These are phyloP conservation scores for Neofusicoccum umdonicola DNA, from an alignment of 2,329 filamentous ascomycete species.

Conservation along the genomic window DNA sequence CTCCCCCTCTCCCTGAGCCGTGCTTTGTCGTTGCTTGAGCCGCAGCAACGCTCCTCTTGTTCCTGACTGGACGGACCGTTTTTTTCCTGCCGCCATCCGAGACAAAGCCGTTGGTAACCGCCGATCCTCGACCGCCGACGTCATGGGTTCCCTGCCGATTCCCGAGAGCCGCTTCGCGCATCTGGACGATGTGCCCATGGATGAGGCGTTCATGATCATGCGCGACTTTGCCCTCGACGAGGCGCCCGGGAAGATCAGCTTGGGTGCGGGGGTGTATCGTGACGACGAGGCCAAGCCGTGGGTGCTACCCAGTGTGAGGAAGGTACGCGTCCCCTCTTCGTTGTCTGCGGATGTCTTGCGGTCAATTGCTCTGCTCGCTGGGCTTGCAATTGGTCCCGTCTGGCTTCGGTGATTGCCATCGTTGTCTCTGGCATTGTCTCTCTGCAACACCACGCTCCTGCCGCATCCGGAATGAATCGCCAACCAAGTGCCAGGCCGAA, in stretches of 20 bases:
- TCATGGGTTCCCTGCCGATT: slow-evolving; percentile 15
- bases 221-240: slow-evolving; percentile 17
- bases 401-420: neutral
- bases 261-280: slow-evolving; percentile 42
- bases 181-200: slow-evolving; percentile 9
- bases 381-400: neutral
- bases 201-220: slow-evolving; percentile 18
- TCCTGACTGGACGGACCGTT: neutral
- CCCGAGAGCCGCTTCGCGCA: slow-evolving; percentile 14
- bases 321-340: slow-evolving; percentile 5
- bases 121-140: neutral
- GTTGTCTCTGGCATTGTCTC: neutral
- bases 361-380: too few relatives aligned
- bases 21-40: neutral
- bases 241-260: slow-evolving; percentile 37
- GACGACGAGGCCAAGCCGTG: slow-evolving; percentile 38
- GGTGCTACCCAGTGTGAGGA: slow-evolving; percentile 36
- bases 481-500: slow-evolving; percentile 19
- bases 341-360: too few relatives aligned
- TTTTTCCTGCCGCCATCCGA: neutral
- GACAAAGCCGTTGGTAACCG: slow-evolving; percentile 12
- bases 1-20: neutral
- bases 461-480: too few relatives aligned
- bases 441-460: neutral
- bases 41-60: neutral